Conservation (phyloP, 306 rosid species). For the Crotalaria pallida region DNA sequence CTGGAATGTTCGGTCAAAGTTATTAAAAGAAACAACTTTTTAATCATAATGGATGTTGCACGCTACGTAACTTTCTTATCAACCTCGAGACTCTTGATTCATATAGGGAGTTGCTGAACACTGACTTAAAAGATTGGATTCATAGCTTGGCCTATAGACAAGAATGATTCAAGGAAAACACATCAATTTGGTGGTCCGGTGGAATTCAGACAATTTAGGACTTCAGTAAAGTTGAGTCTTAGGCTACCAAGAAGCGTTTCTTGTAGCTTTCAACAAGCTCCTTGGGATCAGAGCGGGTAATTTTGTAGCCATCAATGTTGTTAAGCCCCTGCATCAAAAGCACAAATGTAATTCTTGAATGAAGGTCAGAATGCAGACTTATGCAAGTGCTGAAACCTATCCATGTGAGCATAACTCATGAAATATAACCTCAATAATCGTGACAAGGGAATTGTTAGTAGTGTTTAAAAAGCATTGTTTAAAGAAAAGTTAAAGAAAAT, state of each 20-base stretch:
- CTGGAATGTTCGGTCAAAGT: background rate
- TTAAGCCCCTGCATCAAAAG: conserved; percentile 41
- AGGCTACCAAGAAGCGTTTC: conserved; percentile 45
- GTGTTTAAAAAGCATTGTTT: too few species aligned
- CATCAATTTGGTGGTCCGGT: background rate
- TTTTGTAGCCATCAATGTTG: conserved; percentile 54
- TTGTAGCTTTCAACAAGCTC: conserved; percentile 54
- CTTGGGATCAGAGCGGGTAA: conserved; percentile 48
- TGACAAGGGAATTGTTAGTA: too few species aligned
- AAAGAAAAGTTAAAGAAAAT: too few species aligned
- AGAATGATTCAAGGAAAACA: conserved; percentile 4
- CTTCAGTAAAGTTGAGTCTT: background rate
- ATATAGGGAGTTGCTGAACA: background rate
- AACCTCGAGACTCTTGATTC: background rate
- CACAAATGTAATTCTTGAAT: background rate
- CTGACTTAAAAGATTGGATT: background rate
- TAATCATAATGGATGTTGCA: background rate
- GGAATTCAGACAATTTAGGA: background rate
- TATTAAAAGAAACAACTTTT: background rate
- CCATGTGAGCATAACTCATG: background rate
- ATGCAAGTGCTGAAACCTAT: background rate
- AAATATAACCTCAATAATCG: background rate
- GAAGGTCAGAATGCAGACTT: background rate
- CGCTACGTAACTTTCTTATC: background rate
- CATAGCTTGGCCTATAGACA: conserved; percentile 20